These are phyloP conservation scores for Lasiosphaeria hispida DNA, from an alignment of 495 filamentous ascomycete genomes.

Conservation along the genomic window DNA sequence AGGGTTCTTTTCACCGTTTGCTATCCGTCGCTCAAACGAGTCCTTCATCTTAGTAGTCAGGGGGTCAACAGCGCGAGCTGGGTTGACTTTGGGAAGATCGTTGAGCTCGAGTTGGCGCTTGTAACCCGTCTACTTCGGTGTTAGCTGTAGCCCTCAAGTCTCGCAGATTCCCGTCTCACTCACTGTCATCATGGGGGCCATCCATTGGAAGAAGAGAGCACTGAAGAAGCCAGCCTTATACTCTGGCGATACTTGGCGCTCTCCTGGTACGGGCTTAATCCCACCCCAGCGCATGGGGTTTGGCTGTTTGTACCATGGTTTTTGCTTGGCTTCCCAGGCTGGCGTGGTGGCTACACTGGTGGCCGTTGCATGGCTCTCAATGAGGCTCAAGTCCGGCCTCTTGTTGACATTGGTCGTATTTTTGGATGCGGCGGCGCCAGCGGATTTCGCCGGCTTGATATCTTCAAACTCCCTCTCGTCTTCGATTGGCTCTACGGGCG, in stretches of 20 bases:
- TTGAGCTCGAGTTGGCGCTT: conserved; percentile 76
- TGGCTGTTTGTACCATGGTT: conserved; percentile 57
- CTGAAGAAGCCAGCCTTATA: conserved; percentile 59
- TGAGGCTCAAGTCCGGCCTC: conserved; percentile 37
- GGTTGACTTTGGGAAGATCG: conserved; percentile 88
- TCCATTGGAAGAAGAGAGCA: conserved; percentile 64
- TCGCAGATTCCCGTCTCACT: conserved; percentile 24
- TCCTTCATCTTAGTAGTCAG: conserved; percentile 61
- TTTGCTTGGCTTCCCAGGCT: conserved; percentile 36
- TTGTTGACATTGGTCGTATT: conserved; percentile 17
- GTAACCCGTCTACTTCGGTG: conserved; percentile 62
- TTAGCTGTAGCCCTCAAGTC: conserved; percentile 4
- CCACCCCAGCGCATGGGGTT: conserved; percentile 63
- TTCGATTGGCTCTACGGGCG: conserved; percentile 9
- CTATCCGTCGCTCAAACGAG: conserved; percentile 64
- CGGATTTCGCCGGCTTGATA: not conserved
- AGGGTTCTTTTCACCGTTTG: conserved; percentile 67
- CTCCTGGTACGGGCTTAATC: conserved; percentile 59
- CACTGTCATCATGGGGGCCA: conserved; percentile 65
- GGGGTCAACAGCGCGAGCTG: conserved; percentile 65
- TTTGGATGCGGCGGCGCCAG: conserved; percentile 5
- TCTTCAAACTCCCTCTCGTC: conserved; percentile 15
- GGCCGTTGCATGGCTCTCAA: conserved; percentile 45
- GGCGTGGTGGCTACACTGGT: conserved; percentile 37
- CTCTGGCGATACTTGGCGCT: conserved; percentile 54